phyloP scores from a whole-genome alignment of 257 asterid genomes.

The Datura wrightii region DNA sequence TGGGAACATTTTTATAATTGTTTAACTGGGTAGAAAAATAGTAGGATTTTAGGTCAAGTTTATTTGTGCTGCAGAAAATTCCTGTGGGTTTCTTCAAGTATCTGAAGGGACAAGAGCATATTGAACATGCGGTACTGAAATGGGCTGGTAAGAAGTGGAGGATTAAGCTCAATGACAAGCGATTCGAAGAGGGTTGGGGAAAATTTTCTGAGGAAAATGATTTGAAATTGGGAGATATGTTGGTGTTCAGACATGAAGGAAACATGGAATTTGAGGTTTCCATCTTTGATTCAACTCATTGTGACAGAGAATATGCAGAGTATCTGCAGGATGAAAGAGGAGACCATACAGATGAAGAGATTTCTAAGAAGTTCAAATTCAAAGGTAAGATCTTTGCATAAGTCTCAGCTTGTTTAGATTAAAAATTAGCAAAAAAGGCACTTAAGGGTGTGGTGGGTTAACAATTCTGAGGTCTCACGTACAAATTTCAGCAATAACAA shows the following conservation, averaged over 20 bases:
- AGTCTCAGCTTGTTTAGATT: not conserved
- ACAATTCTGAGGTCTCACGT: too few relatives aligned
- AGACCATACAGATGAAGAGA: not conserved
- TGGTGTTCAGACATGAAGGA: constrained; percentile 40
- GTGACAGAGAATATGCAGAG: constrained; percentile 16
- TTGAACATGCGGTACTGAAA: constrained; percentile 24
- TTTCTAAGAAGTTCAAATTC: not conserved
- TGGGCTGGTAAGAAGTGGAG: constrained; percentile 26
- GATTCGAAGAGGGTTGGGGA: constrained; percentile 30
- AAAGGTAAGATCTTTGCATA: not conserved
- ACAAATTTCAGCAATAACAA: too few relatives aligned
- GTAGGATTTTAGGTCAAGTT: too few relatives aligned
- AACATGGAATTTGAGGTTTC: constrained; percentile 33
- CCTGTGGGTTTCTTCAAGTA: constrained; percentile 31
- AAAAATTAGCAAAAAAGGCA: not conserved
- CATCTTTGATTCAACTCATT: constrained; percentile 27
- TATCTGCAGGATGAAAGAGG: not conserved
- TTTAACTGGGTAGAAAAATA: too few relatives aligned
- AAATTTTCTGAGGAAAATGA: constrained; percentile 15
- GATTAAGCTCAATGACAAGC: constrained; percentile 25
- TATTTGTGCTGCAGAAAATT: constrained; percentile 24
- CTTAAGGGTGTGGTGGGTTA: too few relatives aligned
- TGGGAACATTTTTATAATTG: too few relatives aligned
- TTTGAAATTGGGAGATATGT: constrained; percentile 30
- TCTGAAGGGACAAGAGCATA: constrained; percentile 1